These are phyloP conservation scores for Aspergillus leporis DNA, from an alignment of 495 filamentous ascomycete genomes.

Conservation along the genomic window DNA sequence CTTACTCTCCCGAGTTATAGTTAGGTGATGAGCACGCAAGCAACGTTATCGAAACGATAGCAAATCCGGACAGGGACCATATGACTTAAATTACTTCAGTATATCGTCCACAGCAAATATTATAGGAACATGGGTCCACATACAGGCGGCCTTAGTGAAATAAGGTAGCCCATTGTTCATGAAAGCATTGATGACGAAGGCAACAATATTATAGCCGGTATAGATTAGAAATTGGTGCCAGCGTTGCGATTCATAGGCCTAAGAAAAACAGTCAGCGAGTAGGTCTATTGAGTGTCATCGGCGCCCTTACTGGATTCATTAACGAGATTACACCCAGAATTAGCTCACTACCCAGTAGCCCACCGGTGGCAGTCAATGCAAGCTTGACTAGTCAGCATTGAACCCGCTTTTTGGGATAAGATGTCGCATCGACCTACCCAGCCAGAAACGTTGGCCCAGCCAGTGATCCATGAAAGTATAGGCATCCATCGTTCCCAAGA, in stretches of 20 bases:
- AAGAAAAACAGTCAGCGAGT: conserved; percentile 6
- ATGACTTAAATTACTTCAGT: conserved; percentile 38
- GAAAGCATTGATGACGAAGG: conserved; percentile 68
- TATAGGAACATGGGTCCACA: conserved; percentile 11
- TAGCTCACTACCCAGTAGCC: conserved; percentile 56
- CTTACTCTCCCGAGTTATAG: conserved; percentile 61
- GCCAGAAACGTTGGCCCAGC: conserved; percentile 74
- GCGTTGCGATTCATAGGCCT: conserved; percentile 52
- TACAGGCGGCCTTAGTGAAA: conserved; percentile 60
- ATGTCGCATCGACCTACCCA: conserved; percentile 51
- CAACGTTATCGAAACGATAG: conserved; percentile 67
- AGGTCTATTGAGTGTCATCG: too few relatives aligned
- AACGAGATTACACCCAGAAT: conserved; percentile 59
- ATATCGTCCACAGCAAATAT: not conserved
- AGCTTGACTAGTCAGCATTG: conserved; percentile 60
- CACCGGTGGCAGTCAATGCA: conserved; percentile 49
- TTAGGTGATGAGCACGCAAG: conserved; percentile 62
- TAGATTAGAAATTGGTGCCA: conserved; percentile 81
- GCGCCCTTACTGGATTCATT: conserved; percentile 47
- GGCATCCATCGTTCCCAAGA: conserved; percentile 60
- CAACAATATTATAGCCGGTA: conserved; percentile 61
- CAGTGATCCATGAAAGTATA: conserved; percentile 67
- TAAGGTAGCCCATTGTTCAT: conserved; percentile 61
- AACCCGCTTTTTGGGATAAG: not conserved
- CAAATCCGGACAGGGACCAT: conserved; percentile 68